phyloP scores from a whole-genome alignment of 2,329 filamentous ascomycete species.

The Escovopsis sp. region DNA sequence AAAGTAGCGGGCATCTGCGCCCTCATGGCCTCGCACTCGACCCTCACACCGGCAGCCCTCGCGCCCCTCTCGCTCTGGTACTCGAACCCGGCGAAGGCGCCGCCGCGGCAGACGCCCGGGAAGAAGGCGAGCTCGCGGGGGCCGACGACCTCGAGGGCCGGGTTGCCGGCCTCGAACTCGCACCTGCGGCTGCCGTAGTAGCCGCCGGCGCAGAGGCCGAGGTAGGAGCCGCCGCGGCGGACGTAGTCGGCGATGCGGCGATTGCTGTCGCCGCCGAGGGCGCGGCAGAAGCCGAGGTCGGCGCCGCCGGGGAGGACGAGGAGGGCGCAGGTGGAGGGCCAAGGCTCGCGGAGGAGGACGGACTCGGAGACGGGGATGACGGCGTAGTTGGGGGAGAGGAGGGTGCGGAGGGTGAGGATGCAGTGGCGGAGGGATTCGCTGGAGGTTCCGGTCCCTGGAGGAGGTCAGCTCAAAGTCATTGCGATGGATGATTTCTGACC shows the following conservation, averaged over 20 bases:
- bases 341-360: slow-evolving; percentile 78
- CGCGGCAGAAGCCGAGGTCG: slow-evolving; percentile 82
- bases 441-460: slow-evolving; percentile 65
- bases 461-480: slow-evolving; percentile 4
- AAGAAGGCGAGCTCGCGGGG: slow-evolving; percentile 77
- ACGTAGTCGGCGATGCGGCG: slow-evolving; percentile 73
- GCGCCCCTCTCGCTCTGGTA: slow-evolving; percentile 83
- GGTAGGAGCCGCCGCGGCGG: slow-evolving; percentile 66
- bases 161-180: slow-evolving; percentile 81
- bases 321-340: slow-evolving; percentile 72
- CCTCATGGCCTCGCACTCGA: slow-evolving; percentile 44
- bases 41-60: slow-evolving; percentile 50
- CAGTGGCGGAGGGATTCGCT: slow-evolving; percentile 81
- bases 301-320: slow-evolving; percentile 87
- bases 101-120: slow-evolving; percentile 69
- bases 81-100: slow-evolving; percentile 77
- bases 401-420: slow-evolving; percentile 67
- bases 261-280: slow-evolving; percentile 79
- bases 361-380: slow-evolving; percentile 71
- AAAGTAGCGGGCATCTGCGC: slow-evolving; percentile 45
- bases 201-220: slow-evolving; percentile 87
- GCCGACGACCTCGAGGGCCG: slow-evolving; percentile 67
- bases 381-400: slow-evolving; percentile 82
- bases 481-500: no score
- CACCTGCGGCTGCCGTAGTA: slow-evolving; percentile 75